Percentiles rank a stretch among this genome's conserved stretches.
These are phyloP conservation scores for Aegle marmelos DNA, from an alignment of 345 rosid species.

Conservation along the genomic window DNA sequence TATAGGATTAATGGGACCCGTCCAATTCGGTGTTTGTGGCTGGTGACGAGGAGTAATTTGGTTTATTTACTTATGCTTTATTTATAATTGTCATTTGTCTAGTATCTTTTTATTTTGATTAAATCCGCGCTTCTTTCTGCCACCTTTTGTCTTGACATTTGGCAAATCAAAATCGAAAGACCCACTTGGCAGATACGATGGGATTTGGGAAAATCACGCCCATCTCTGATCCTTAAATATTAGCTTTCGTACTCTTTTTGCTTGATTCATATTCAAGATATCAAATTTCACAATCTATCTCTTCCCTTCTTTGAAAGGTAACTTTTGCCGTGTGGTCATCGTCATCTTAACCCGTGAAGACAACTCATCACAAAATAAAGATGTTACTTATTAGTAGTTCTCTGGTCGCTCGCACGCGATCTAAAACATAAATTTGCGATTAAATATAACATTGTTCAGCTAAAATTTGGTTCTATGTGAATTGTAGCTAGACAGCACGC, in stretches of 20 bases:
- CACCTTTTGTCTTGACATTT: constrained; percentile 2
- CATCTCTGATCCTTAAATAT: background rate
- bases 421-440: no score
- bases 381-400: no score
- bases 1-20: background rate
- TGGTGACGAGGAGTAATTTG: background rate
- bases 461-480: no score
- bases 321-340: background rate
- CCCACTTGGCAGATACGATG: constrained; percentile 17
- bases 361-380: no score
- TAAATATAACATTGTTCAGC: no score
- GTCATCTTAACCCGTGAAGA: no score
- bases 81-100: background rate
- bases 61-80: background rate
- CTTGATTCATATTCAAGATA: background rate
- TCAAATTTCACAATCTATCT: background rate
- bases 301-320: background rate
- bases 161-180: constrained; percentile 14
- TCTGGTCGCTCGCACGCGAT: no score
- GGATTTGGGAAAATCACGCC: constrained; percentile 11
- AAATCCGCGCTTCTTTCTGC: background rate
- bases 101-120: background rate
- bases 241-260: background rate
- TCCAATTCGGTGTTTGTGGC: background rate
- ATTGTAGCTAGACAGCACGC: no score